Conservation (phyloP, 306 rosid species). For the Cicer judaicum region DNA sequence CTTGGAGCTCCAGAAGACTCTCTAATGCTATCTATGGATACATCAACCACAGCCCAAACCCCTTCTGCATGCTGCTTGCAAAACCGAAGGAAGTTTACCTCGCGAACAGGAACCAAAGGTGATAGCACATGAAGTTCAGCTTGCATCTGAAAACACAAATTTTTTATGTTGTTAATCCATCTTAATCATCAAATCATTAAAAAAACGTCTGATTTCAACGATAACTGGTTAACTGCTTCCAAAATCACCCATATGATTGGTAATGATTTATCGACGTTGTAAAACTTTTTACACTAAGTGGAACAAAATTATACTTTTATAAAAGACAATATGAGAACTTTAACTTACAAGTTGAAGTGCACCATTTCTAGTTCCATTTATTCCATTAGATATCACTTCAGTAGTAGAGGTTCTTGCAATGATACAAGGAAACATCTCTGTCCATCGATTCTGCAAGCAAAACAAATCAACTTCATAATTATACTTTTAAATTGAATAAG, state of each 20-base stretch:
- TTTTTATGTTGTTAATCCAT: background rate
- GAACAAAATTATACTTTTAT: no score
- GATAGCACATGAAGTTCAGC: constrained; percentile 96
- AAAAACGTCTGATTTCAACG: no score
- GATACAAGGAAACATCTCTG: constrained; percentile 90
- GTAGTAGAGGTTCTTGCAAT: constrained; percentile 78
- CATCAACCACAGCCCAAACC: constrained; percentile 93
- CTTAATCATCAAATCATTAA: no score
- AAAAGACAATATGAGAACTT: background rate
- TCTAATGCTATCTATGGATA: constrained; percentile 68
- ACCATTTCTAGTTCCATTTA: constrained; percentile 88
- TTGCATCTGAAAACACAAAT: constrained; percentile 69
- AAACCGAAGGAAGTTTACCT: constrained; percentile 79
- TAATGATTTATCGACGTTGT: no score
- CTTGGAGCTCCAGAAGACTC: constrained; percentile 61
- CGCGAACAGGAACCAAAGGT: constrained; percentile 87
- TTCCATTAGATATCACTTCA: constrained; percentile 80
- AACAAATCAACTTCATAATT: background rate
- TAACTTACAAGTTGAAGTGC: constrained; percentile 80
- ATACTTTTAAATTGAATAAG: background rate
- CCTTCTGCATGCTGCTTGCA: constrained; percentile 99
- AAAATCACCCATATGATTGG: no score
- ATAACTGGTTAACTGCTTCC: no score
- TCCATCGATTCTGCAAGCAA: constrained; percentile 75
- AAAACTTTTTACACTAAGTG: no score